Evolutionary conservation across 2,329 filamentous ascomycete species (phyloP), one percentile per base, ranked within the genome.

Genomic region (Ascocoryne sarcoides): DNA sequence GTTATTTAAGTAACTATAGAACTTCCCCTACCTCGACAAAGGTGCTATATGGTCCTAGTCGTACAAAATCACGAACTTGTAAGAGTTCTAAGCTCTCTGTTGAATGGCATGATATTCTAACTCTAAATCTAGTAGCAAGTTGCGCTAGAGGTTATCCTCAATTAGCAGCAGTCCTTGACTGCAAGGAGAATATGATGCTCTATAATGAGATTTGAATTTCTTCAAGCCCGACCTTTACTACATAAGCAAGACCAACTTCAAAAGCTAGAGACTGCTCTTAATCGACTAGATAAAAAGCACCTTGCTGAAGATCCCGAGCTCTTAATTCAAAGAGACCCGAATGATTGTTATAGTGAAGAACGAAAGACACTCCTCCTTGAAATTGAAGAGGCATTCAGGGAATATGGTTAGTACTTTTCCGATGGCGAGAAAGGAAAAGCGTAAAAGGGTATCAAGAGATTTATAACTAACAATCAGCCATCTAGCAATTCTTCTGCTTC

Each of bases 151-250:
- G 64, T 0, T 66, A 64, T 43, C 63, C 65, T 0, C 51, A 48
- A 17, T 44, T 66, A 0, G 61, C 63, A 3, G 53, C 57, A 2
- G 62, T 66, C 38, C 48, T 62, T 1, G 56, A 64, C 41, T 63
- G 62, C 39, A 58, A 65, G 38, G 59, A 64, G 16, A 53, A 56
- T 18, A 66, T 66, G 34, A 60, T 60, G 51, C 42, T 67, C 2
- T 68, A 63, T 44, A 56, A 64, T n/a, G 4, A 53, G 61, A 0
- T 67, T 66, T 36, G 62, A 62, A 2, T 62, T 56, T 32, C 43
- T 67, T 0, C 61, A 65, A 34, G 47, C 60, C 1, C 53, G 65
- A 1, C 32, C 67, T 0, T 47, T 65, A 0, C 30, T 53, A 5
- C 19, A 51, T 9, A 53, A 50, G 32, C 48, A 53, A 42, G 50